Evolutionary conservation across 208 protist genomes (phyloP).

Genomic region (Leishmania aethiopica): DNA sequence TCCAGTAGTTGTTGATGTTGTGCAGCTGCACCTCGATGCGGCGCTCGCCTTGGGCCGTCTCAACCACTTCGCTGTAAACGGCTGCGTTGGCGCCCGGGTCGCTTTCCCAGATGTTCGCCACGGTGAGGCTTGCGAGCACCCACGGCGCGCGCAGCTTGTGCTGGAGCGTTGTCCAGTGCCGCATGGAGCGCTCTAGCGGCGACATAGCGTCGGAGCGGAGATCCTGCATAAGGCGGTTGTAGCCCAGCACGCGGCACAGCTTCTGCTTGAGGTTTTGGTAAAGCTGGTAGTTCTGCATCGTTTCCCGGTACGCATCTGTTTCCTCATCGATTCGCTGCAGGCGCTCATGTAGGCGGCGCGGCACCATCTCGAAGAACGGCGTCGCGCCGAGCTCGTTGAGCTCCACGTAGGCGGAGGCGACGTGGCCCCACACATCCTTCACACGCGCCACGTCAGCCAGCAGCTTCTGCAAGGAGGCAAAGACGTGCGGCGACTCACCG

Average conservation of each 20-base stretch:
- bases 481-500: conserved; percentile 42
- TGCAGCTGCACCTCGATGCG: conserved; percentile 87
- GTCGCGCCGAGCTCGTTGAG: conserved; percentile 88
- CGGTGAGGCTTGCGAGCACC: conserved; percentile 86
- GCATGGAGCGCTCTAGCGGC: conserved; percentile 69
- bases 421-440: conserved; percentile 90
- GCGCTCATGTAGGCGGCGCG: conserved; percentile 83
- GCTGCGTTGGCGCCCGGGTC: conserved; percentile 92
- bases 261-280: conserved; percentile 49
- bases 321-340: conserved; percentile 66
- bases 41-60: conserved; percentile 84
- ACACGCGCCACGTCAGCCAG: conserved; percentile 89
- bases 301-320: conserved; percentile 58
- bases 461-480: conserved; percentile 62
- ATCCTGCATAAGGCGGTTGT: conserved; percentile 87
- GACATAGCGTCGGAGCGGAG: conserved; percentile 95
- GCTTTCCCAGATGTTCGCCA: conserved; percentile 88
- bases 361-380: conserved; percentile 95
- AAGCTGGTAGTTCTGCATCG: conserved; percentile 62
- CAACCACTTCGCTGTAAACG: conserved; percentile 95
- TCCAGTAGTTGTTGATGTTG: conserved; percentile 94
- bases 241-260: conserved; percentile 52
- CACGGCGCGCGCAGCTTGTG: conserved; percentile 92
- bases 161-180: conserved; percentile 82
- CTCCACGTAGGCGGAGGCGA: conserved; percentile 71